These are phyloP conservation scores for Bertia moriformis DNA, from an alignment of 2,329 filamentous ascomycete genomes.

Conservation along the genomic window DNA sequence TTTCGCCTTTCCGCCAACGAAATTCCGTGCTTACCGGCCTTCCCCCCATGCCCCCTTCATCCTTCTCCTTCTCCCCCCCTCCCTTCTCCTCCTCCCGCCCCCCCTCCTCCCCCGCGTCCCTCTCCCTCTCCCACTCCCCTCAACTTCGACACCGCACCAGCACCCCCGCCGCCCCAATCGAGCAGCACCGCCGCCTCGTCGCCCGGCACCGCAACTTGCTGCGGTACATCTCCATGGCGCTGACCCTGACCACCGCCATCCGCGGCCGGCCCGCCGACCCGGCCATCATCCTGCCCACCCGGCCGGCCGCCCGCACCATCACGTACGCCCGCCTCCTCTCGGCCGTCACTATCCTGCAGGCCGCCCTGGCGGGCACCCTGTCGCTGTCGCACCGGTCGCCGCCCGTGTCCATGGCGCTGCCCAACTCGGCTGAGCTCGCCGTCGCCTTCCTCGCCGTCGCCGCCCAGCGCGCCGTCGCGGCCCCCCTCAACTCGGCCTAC, in stretches of 20 bases:
- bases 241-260: slow-evolving; percentile 34
- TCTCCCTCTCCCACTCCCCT: too few species aligned
- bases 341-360: slow-evolving; percentile 59
- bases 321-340: slow-evolving; percentile 53
- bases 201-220: too few species aligned
- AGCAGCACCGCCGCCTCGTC: too few species aligned
- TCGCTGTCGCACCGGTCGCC: slow-evolving; percentile 56
- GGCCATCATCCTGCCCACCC: slow-evolving; percentile 62
- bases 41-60: too few species aligned
- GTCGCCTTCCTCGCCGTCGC: slow-evolving; percentile 72
- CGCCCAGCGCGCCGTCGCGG: slow-evolving; percentile 73
- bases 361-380: slow-evolving; percentile 54
- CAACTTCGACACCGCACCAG: too few species aligned
- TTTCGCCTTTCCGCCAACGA: too few species aligned
- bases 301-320: slow-evolving; percentile 44
- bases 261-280: slow-evolving; percentile 26
- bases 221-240: too few species aligned
- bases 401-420: slow-evolving; percentile 62
- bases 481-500: slow-evolving; percentile 76
- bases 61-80: too few species aligned
- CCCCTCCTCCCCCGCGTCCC: too few species aligned
- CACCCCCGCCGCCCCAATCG: too few species aligned
- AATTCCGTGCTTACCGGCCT: too few species aligned
- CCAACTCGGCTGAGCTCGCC: slow-evolving; percentile 80
- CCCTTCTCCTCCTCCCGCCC: too few species aligned